Base-by-base conservation (phyloP, 306 rosid genomes). In the Citrullus amarus region DNA sequence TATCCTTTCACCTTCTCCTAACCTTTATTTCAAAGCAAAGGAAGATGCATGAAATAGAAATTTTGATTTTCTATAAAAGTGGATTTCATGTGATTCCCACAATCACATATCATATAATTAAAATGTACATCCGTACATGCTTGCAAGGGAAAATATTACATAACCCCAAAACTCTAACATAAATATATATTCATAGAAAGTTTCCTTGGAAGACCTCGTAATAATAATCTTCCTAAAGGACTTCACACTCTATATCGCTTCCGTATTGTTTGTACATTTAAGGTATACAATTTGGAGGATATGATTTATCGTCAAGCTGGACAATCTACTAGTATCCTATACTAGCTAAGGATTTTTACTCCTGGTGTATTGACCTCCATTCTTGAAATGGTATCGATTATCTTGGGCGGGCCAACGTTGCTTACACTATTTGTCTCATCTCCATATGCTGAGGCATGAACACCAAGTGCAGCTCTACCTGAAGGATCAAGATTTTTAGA, bases 391-490 rank as follows among this genome's bases (percentile, higher is more conserved):
- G 79, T 78, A 22, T 79, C 82, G 17, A 90, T 83, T 85, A 90
- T 91, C 88, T 77, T 84, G 8, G 91, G 87, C 63, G 89, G 91
- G 62, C 58, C 79, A n/a, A 76, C 57, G 50, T 60, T 46, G 28
- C 83, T 7, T 81, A 58, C 9, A 71, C 53, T 83, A 80, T 6
- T 82, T 70, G 34, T 20, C 76, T 70, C 38, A 7, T 70, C 57
- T 6, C 87, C 93, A 82, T 96, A 96, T 71, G 93, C 93, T 17
- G 93, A 86, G 38, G 56, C 32, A 75, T 96, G 99, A 55, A 96
- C 97, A 73, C 97, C 98, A 4, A 86, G 89, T 14, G 96, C 96
- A 65, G 99, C 99, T 86, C 99, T 87, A 17, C 98, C 99, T 28
- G 98, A 92, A 50, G 98, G 99, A 53, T 96, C 99, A 34, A 93